Evolutionary conservation across 345 rosid genomes (phyloP).

Genomic region (Trapa incisa): DNA sequence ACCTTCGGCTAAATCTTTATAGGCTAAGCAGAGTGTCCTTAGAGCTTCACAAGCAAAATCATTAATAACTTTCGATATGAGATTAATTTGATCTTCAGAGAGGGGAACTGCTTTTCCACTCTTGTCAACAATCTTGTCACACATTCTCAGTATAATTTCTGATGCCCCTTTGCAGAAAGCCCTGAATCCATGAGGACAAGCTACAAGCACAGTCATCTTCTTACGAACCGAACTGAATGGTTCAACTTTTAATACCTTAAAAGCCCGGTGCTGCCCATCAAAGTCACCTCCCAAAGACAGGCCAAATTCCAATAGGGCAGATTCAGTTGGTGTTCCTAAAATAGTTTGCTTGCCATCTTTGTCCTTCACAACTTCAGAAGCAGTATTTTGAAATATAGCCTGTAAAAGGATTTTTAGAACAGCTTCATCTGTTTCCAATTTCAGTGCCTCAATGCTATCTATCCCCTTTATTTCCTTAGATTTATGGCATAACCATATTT

Average conservation of each 20-base stretch:
- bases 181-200: conserved; percentile 47
- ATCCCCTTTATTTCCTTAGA: conserved; percentile 22
- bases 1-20: conserved; percentile 44
- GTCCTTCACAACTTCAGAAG: conserved; percentile 72
- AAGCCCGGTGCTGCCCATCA: conserved; percentile 34
- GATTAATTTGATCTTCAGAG: conserved; percentile 38
- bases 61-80: conserved; percentile 38
- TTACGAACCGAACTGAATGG: conserved; percentile 88
- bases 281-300: conserved; percentile 61
- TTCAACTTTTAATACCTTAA: conserved; percentile 52
- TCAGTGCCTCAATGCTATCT: conserved; percentile 20
- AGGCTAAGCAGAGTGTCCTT: conserved; percentile 80
- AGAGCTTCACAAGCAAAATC: conserved; percentile 66
- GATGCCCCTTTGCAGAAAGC: conserved; percentile 96
- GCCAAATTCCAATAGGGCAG: conserved; percentile 79
- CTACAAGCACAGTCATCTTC: conserved; percentile 82
- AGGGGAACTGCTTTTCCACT: conserved; percentile 42
- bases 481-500: conserved; percentile 36
- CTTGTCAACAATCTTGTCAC: conserved; percentile 50
- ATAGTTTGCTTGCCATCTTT: conserved; percentile 52
- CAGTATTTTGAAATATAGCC: conserved; percentile 67
- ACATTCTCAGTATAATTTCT: conserved; percentile 72
- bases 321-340: conserved; percentile 86
- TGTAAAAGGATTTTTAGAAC: conserved; percentile 38
- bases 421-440: conserved; percentile 35